phyloP scores from a whole-genome alignment of 2,329 filamentous ascomycete species.

The Coniochaeta hoffmannii region DNA sequence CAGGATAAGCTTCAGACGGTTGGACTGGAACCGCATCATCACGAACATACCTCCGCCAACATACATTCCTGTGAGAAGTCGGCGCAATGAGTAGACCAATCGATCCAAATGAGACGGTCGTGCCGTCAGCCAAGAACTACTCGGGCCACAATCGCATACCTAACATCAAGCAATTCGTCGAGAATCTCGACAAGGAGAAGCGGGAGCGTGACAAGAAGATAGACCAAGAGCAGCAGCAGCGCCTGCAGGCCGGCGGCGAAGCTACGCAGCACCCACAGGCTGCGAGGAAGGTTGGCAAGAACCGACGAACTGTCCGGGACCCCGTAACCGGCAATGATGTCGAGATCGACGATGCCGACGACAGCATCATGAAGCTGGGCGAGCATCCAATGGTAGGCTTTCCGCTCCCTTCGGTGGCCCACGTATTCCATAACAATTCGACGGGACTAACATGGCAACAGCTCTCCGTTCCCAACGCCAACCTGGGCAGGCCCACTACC shows the following conservation, averaged over 20 bases:
- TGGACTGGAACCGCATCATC: background rate
- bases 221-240: slow-evolving; percentile 42
- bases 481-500: slow-evolving; percentile 67
- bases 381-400: slow-evolving; percentile 60
- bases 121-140: slow-evolving; percentile 60
- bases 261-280: slow-evolving; percentile 33
- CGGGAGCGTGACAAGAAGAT: slow-evolving; percentile 64
- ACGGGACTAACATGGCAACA: slow-evolving; percentile 24
- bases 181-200: slow-evolving; percentile 73
- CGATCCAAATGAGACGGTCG: slow-evolving; percentile 30
- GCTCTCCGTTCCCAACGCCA: slow-evolving; percentile 84
- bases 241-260: slow-evolving; percentile 23
- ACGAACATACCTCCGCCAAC: background rate
- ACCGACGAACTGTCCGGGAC: slow-evolving; percentile 71
- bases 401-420: background rate
- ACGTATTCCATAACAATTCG: too few species aligned
- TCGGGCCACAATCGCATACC: slow-evolving; percentile 78
- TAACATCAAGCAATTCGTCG: slow-evolving; percentile 78
- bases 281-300: slow-evolving; percentile 23
- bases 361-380: slow-evolving; percentile 54
- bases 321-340: slow-evolving; percentile 83
- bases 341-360: slow-evolving; percentile 67
- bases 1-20: background rate
- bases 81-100: slow-evolving; percentile 17
- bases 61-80: background rate